Conservation (phyloP, 1,284 basidiomycete species). For the Tremellales sp. region DNA sequence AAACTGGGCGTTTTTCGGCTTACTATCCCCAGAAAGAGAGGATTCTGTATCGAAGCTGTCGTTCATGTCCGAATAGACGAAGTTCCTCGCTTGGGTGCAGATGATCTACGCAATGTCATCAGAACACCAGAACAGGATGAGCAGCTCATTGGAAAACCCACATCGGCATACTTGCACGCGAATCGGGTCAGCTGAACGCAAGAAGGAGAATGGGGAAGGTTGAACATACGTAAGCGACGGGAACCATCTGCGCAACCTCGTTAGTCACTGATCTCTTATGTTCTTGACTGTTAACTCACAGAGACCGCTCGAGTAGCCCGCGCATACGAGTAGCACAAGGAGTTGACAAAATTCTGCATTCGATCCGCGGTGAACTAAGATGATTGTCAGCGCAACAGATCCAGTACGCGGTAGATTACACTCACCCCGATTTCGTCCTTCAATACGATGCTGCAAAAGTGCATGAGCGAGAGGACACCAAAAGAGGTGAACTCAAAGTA, state of each 20-base stretch:
- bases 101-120: constrained; percentile 31
- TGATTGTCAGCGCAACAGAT: constrained; percentile 20
- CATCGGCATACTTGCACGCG: constrained; percentile 27
- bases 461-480: constrained; percentile 17
- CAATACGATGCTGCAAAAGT: constrained; percentile 26
- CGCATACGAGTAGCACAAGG: constrained; percentile 47
- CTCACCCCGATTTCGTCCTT: constrained; percentile 32
- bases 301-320: constrained; percentile 49
- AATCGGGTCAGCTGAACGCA: neutral
- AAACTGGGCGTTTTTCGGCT: constrained; percentile 10
- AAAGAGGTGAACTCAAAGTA: constrained; percentile 5
- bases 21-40: constrained; percentile 8
- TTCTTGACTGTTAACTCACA: constrained; percentile 9
- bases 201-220: constrained; percentile 1
- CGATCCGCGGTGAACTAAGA: constrained; percentile 39
- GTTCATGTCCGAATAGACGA: constrained; percentile 36
- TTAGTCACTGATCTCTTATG: neutral
- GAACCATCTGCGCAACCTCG: constrained; percentile 27
- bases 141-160: constrained; percentile 1
- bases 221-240: constrained; percentile 47
- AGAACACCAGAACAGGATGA: neutral
- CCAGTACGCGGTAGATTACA: neutral
- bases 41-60: constrained; percentile 8
- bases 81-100: constrained; percentile 45
- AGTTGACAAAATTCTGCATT: constrained; percentile 42